Evolutionary conservation across 108 stramenopile genomes (phyloP).

Genomic region (Asterionellopsis glacialis): DNA sequence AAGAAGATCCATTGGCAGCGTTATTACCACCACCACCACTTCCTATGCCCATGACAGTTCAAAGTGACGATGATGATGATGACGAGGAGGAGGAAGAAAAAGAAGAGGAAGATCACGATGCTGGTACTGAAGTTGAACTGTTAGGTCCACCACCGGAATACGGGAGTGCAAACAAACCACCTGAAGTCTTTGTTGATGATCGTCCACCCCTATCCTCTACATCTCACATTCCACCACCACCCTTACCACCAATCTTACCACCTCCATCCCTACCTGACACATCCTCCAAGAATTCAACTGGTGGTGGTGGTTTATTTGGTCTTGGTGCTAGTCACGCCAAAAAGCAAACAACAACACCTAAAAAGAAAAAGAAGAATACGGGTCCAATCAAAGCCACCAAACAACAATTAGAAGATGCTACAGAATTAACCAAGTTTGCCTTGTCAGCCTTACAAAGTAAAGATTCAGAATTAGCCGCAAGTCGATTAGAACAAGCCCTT

Average conservation of each 20-base stretch:
- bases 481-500: constrained; percentile 75
- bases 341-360: not conserved
- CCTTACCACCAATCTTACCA: constrained; percentile 10
- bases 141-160: constrained; percentile 42
- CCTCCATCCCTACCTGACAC: constrained; percentile 27
- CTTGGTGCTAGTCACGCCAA: constrained; percentile 11
- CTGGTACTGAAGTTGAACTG: constrained; percentile 7
- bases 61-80: constrained; percentile 23
- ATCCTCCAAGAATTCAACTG: constrained; percentile 21
- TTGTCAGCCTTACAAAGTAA: constrained; percentile 74
- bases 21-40: constrained; percentile 7
- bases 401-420: constrained; percentile 67
- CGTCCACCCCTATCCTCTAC: too few species aligned
- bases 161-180: constrained; percentile 13
- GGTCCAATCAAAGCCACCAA: constrained; percentile 40
- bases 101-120: constrained; percentile 34
- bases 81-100: constrained; percentile 27
- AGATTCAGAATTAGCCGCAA: constrained; percentile 67
- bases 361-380: constrained; percentile 13
- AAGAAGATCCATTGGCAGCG: constrained; percentile 6
- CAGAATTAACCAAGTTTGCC: constrained; percentile 78
- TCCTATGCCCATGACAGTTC: constrained; percentile 4
- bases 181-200: constrained; percentile 8
- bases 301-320: constrained; percentile 22
- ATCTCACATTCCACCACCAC: constrained; percentile 23